Base-by-base conservation (phyloP, 352 stramenopile species). In the Phytophthora pinifolia region DNA sequence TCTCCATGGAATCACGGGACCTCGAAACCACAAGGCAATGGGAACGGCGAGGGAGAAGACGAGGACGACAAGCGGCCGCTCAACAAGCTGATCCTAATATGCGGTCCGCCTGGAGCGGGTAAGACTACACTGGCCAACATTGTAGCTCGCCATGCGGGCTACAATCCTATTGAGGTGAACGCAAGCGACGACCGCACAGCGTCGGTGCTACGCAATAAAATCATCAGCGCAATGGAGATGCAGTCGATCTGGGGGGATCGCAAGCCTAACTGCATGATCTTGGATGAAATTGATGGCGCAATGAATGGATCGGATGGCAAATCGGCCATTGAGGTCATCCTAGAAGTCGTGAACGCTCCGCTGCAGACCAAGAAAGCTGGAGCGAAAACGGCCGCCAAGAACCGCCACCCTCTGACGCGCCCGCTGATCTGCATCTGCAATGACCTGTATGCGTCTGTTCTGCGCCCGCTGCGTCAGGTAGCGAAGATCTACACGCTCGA, bases 351-450 rank as follows among this genome's bases (percentile, higher is more conserved):
- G 25, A 77, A 83, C 14, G 77, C 89, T 3, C 86, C 95, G 5
- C 70, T 98, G 62, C 77, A 64, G 39, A 54, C 30, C 35, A 79
- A 83, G 38, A 86, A 78, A 55, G 44, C 34, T 32, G 78, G 81
- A 45, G 56, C 49, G 15, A 65, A 68, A 27, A 50, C 54, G 18
- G 25, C 41, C 10, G 43, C 39, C 13, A 74, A 62, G 34, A 77
- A 72, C 41, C 64, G 71, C 18, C 86, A 98, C 33, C 79, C 92
- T 6, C 65, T 98, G 33, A 97, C 72, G 44, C 83, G 96, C 1
- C 96, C 96, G 7, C 76, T 99, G 14, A 99, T 99, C 56, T 98
- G 97, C 62, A 99, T 99, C 70, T 99, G 97, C 74, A 99, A 99
- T 69, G 93, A 99, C 65, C 88, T 98, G 61, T 99, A 98, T 69